A percentile compares a stretch with the other conserved stretches of the same genome.
Evolutionary conservation across 2,329 filamentous ascomycete genomes (phyloP).

Genomic region (Arthrobotrys iridis): DNA sequence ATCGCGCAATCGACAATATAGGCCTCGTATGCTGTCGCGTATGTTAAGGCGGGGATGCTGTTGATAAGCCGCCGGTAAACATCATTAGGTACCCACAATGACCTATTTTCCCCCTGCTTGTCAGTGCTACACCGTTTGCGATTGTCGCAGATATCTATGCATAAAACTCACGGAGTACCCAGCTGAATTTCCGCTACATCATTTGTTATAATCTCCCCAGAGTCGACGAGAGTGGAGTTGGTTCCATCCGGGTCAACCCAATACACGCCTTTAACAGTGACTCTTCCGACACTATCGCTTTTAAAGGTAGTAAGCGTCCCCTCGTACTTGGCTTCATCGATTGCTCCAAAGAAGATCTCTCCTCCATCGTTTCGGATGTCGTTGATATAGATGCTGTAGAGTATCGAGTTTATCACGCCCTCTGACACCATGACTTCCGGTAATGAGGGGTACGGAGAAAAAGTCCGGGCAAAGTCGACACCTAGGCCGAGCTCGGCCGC

Average conservation of each 20-base stretch:
- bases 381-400: conserved; percentile 46
- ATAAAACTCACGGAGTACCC: conserved; percentile 35
- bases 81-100: conserved; percentile 38
- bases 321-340: conserved; percentile 35
- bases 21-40: conserved; percentile 29
- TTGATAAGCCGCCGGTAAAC: conserved; percentile 26
- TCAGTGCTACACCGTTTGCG: background rate
- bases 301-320: conserved; percentile 21
- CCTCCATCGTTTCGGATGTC: conserved; percentile 48
- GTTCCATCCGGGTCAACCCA: conserved; percentile 24
- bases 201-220: background rate
- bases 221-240: conserved; percentile 22
- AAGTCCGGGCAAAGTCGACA: conserved; percentile 16
- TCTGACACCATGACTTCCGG: conserved; percentile 34
- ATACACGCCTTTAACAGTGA: conserved; percentile 30
- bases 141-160: background rate
- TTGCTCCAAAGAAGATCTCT: conserved; percentile 41
- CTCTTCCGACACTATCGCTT: conserved; percentile 17
- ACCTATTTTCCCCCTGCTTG: background rate
- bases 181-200: conserved; percentile 42
- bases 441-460: conserved; percentile 29
- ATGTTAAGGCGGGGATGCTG: conserved; percentile 17
- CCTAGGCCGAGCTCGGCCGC: conserved; percentile 40
- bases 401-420: conserved; percentile 18
- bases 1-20: conserved; percentile 28